Evolutionary conservation across 2,329 filamentous ascomycete genomes (phyloP).

Genomic region (Cryphonectria japonica): DNA sequence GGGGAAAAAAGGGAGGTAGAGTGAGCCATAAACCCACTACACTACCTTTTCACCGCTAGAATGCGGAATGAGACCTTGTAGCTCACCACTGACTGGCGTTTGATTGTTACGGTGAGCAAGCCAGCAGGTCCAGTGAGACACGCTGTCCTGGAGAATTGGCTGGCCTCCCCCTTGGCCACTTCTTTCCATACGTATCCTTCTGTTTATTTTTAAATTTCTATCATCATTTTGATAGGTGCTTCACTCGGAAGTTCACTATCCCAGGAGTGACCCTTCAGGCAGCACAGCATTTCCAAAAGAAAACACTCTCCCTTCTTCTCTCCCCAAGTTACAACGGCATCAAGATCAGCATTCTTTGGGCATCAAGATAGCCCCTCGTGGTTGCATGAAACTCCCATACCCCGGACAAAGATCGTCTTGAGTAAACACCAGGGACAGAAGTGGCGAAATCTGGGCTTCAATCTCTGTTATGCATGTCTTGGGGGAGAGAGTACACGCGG

Average conservation of each 20-base stretch:
- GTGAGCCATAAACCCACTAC: neutral
- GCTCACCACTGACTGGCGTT: conserved; percentile 11
- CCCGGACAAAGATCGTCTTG: conserved; percentile 1
- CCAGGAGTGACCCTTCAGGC: neutral
- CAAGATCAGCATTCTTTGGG: neutral
- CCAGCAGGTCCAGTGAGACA: conserved; percentile 6
- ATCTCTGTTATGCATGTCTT: neutral
- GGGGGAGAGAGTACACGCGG: neutral
- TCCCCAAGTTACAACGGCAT: neutral
- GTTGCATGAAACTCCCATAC: neutral
- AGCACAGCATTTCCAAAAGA: neutral
- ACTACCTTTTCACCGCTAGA: conserved; percentile 25
- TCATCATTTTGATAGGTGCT: neutral
- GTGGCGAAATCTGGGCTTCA: conserved; percentile 1
- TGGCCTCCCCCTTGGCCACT: neutral
- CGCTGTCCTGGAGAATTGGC: neutral
- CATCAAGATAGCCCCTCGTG: neutral
- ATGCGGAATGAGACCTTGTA: conserved; percentile 27
- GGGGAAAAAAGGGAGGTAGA: conserved; percentile 4
- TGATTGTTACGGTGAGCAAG: conserved; percentile 18
- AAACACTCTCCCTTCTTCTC: no score
- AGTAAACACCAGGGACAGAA: neutral
- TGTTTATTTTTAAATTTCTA: conserved; percentile 1
- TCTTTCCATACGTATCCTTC: no score
- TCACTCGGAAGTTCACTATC: neutral